phyloP scores from a whole-genome alignment of 768 basidiomycete species.

The Panaeolus cyanescens region DNA sequence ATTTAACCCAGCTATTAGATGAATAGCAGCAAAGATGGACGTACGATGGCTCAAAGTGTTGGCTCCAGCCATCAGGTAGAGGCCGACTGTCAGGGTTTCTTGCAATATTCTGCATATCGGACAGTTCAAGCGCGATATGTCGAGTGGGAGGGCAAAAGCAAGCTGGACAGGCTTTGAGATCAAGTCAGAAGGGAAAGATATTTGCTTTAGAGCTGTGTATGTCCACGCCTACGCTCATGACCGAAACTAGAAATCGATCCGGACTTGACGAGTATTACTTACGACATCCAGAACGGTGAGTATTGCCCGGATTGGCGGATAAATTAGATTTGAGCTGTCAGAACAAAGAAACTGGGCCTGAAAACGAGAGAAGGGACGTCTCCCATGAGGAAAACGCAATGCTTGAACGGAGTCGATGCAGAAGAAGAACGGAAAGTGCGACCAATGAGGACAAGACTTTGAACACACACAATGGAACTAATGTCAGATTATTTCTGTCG shows the following conservation, averaged over 20 bases:
- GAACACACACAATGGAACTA: no score
- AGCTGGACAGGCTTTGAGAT: not conserved
- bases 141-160: not conserved
- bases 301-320: not conserved
- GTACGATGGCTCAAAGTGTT: conserved; percentile 34
- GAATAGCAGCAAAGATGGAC: conserved; percentile 10
- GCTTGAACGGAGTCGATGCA: not conserved
- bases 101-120: conserved; percentile 8
- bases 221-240: not conserved
- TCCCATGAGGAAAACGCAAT: no score
- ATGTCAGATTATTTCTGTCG: no score
- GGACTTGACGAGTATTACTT: not conserved
- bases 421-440: not conserved
- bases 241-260: conserved; percentile 2
- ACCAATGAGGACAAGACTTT: no score
- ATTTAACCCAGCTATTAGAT: conserved; percentile 1
- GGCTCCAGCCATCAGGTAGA: conserved; percentile 34
- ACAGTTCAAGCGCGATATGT: not conserved
- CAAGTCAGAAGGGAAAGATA: conserved; percentile 1
- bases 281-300: not conserved
- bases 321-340: conserved; percentile 1
- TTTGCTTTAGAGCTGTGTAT: conserved; percentile 1
- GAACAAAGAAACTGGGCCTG: not conserved
- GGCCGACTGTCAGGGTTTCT: conserved; percentile 24
- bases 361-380: not conserved